Conservation (phyloP, 768 basidiomycete genomes). For the Suillus subalutaceus region DNA sequence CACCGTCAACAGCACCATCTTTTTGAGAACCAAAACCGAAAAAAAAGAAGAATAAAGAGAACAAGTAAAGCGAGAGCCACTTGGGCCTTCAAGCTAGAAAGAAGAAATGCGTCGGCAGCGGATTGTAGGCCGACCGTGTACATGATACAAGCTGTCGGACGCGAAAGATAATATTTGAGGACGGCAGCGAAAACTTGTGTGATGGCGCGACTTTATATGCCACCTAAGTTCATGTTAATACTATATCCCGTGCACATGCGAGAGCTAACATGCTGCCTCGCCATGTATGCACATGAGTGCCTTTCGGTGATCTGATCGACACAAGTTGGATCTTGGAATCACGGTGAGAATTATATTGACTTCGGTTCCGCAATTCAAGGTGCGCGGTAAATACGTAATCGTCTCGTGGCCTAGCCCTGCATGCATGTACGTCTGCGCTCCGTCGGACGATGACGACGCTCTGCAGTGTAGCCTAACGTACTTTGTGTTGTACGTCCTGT, state of each 20-base stretch:
- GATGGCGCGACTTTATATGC: constrained; percentile 4
- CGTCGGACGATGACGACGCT: constrained; percentile 6
- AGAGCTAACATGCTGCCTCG: constrained; percentile 4
- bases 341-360: background rate
- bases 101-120: constrained; percentile 38
- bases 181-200: constrained; percentile 24
- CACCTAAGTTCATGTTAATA: background rate
- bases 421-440: background rate
- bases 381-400: constrained; percentile 14
- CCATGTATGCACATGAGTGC: constrained; percentile 7
- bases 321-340: constrained; percentile 12
- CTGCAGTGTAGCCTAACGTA: constrained; percentile 8
- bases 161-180: constrained; percentile 26
- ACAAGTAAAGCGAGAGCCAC: constrained; percentile 36
- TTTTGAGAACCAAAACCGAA: constrained; percentile 41
- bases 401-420: constrained; percentile 14
- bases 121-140: constrained; percentile 45
- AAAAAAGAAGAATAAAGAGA: constrained; percentile 44
- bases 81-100: constrained; percentile 36
- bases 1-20: constrained; percentile 43
- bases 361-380: constrained; percentile 31
- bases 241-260: background rate
- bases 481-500: constrained; percentile 12
- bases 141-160: constrained; percentile 36
- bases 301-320: constrained; percentile 14